Evolutionary conservation across 176 grass and related monocot genomes (phyloP).

Genomic region (Triticum urartu): DNA sequence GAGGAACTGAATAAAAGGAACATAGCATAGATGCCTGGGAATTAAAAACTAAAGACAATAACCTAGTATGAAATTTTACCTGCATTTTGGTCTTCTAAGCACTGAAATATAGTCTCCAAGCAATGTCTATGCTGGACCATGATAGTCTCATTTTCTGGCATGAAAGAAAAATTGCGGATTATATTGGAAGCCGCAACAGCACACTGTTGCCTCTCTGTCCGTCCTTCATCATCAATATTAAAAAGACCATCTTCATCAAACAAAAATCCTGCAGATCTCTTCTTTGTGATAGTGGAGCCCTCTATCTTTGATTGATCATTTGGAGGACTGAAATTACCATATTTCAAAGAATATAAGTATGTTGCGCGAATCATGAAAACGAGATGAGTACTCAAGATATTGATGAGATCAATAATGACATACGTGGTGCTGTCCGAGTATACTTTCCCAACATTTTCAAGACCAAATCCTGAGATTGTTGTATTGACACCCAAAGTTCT

Average conservation of each 20-base stretch:
- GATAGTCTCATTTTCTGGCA: constrained; percentile 91
- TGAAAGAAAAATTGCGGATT: constrained; percentile 98
- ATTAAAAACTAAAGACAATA: background rate
- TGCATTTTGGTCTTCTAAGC: constrained; percentile 88
- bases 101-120: constrained; percentile 94
- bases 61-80: constrained; percentile 42
- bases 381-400: constrained; percentile 16
- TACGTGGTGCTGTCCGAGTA: constrained; percentile 43
- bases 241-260: constrained; percentile 95
- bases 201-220: constrained; percentile 81
- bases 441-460: constrained; percentile 62
- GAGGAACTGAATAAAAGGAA: constrained; percentile 10
- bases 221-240: constrained; percentile 89
- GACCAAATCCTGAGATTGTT: constrained; percentile 76
- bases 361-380: background rate
- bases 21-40: background rate
- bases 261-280: constrained; percentile 62
- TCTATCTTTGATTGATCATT: constrained; percentile 53
- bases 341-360: constrained; percentile 33
- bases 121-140: constrained; percentile 99
- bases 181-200: constrained; percentile 95
- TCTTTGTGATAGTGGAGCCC: constrained; percentile 48
- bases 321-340: constrained; percentile 28
- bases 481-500: constrained; percentile 71
- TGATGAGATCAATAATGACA: constrained; percentile 21